Evolutionary conservation across 768 basidiomycete species (phyloP), one percentile per base, ranked within the genome.

Genomic region (Tulasnella sp.): DNA sequence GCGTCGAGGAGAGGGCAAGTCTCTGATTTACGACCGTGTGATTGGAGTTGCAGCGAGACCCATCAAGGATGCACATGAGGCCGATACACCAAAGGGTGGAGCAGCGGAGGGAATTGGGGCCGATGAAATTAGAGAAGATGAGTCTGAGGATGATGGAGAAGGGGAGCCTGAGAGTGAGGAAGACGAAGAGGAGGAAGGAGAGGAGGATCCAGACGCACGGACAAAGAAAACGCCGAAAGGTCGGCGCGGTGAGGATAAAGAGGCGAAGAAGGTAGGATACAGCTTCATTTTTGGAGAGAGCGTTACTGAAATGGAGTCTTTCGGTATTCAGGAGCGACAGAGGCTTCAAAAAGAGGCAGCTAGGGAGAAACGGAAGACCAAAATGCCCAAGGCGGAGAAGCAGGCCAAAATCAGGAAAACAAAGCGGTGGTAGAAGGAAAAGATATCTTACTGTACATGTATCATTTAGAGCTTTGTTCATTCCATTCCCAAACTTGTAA

Each of bases 361-460:
- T 52, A 89, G 92, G 83, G 96, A 98, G 87, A 93, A 90, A 85
- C 89, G 97, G 81, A 95, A 96, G 85, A 88, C 90, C 82, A 99
- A 99, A 87, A 95, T 98, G 88, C 94, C 97, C 71, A 99, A 99
- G 84, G 91, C 93, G 58, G 95, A 97, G 86, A 99, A 98, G 88
- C 95, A 95, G 87, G 89, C 91, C 58, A 90, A 89, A 81, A 89
- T 98, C 82, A 98, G 95, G 82, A 77, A 77, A 52, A 58, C 76
- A 18, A 77, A 77, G 27, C 48, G 62, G 31, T 71, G 56, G 76
- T 77, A 52, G 16, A 68, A 31, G 62, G 10, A 34, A 68, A 36
- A 14, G 16, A 27, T 68, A 68, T 36, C 27, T 68, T 6, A 68
- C 34, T 34, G 31, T n/a, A n/a, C n/a, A n/a, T n/a, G n/a, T 68